Base-by-base conservation (phyloP, 1,139 yeast genomes). In the Blastobotrys apis region DNA sequence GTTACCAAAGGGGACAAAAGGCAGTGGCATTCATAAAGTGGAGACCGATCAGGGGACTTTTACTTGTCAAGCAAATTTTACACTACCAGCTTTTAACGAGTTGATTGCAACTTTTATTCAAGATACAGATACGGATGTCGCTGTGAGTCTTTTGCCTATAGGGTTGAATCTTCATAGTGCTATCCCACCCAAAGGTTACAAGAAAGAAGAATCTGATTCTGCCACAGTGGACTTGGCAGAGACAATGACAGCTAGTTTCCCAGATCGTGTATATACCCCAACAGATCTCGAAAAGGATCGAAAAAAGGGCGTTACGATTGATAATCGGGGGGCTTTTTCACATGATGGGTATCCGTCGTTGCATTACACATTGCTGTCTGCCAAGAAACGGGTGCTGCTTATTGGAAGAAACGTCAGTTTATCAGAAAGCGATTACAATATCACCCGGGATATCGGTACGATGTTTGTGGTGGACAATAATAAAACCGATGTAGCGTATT, bases 141-240 rank as follows among this genome's bases (percentile, higher is more conserved):
- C 74, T 16, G 84, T 78, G 1, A 74, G 78, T 56, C 56, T 78
- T 26, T 37, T 84, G n/a, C 69, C 72, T 39, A 29, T 86, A 17
- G 59, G 81, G n/a, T 57, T 82, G 44, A 73, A 73, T 47, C 63
- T 78, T 45, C 67, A 66, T 48, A 53, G 59, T 3, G 39, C 60
- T 30, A 44, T 49, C 38, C 39, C 42, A 41, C 48, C 40, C 48
- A 39, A 30, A 47, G 29, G 37, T 9, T 32, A 37, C 9, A 37
- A 37, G 22, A 22, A 32, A 5, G 30, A 26, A 23, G 26, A n/a
- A 30, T 13, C 13, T 13, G 21, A 13, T 9, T n/a, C 9, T 5
- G 15, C 19, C 21, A n/a, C 4, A 22, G n/a, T 16, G 23, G 27
- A 6, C 33, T 43, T 41, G 4, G 36, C 34, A 5, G 20, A 27